Evolutionary conservation across 306 rosid species (phyloP).

Genomic region (Lathyrus tuberosus): DNA sequence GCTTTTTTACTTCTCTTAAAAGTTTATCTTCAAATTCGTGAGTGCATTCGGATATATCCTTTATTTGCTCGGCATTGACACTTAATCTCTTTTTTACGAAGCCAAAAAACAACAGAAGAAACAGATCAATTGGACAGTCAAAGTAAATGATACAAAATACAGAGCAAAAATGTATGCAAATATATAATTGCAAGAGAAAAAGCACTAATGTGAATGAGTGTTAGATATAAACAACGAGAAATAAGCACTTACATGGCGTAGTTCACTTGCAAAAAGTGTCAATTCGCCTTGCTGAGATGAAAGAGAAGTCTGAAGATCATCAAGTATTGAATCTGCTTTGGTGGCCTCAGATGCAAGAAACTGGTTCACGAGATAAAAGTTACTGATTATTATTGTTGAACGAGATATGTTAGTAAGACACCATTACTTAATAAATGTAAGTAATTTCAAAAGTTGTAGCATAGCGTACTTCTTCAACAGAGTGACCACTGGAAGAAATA

Average conservation of each 20-base stretch:
- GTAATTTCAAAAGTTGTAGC: constrained; percentile 32
- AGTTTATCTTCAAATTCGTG: constrained; percentile 70
- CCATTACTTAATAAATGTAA: constrained; percentile 7
- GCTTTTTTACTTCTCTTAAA: constrained; percentile 63
- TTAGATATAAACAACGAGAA: neutral
- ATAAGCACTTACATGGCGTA: constrained; percentile 62
- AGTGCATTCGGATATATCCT: constrained; percentile 67
- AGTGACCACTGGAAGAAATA: constrained; percentile 60
- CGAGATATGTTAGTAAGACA: constrained; percentile 5
- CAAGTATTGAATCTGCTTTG: constrained; percentile 61
- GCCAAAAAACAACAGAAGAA: constrained; percentile 8
- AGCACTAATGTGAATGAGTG: neutral
- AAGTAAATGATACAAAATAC: neutral
- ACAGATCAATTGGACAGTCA: constrained; percentile 3
- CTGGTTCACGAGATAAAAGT: constrained; percentile 48
- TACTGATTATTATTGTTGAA: neutral
- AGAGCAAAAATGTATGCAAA: neutral
- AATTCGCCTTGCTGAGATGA: constrained; percentile 77
- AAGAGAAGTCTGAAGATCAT: constrained; percentile 66
- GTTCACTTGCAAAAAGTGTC: constrained; percentile 64
- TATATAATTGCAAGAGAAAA: neutral
- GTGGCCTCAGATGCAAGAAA: constrained; percentile 66
- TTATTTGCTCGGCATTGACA: constrained; percentile 61
- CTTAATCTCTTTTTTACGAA: constrained; percentile 60
- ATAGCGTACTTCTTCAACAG: constrained; percentile 76